Base-by-base conservation (phyloP, 495 filamentous ascomycete species). In the Trypethelium eluteriae region DNA sequence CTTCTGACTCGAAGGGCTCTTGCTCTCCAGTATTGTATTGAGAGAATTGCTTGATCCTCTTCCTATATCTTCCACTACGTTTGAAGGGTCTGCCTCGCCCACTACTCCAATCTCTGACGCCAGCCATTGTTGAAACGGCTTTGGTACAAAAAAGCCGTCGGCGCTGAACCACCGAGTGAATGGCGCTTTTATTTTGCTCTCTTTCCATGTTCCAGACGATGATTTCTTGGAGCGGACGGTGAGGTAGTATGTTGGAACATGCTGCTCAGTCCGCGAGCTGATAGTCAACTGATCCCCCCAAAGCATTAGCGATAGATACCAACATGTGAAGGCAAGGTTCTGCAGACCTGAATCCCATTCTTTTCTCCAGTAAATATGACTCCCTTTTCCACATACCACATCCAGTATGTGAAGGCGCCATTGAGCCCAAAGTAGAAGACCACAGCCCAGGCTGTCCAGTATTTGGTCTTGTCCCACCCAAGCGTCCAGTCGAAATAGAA, bases 401-500 rank as follows among this genome's bases (percentile, higher is more conserved):
- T 87, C 94, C 94, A 98, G 68, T 84, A 84, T 39, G 91, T 93
- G 63, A 98, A 81, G 9, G 82, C 76, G 16, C 82, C 82, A 77
- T 98, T 98, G 41, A 98, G 79, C 2, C 86, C 61, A 62, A 93
- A 88, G 80, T 98, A 98, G 5, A 86, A 69, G 12, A 81, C 80
- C 3, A 98, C 95, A 0, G 92, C 91, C 46, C 81, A 81, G 10
- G 89, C 80, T 36, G 93, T 96, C 70, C 83, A 83, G 63, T 79
- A 80, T 71, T 90, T 93, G 18, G 91, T 93, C 44, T 77, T 76
- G 59, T 96, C 92, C 83, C 93, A 98, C 66, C 92, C 92, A 39
- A 93, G 79, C 70, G 87, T 89, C 78, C 91, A 96, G 82, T 98
- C 94, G 73, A 89, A 92, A 71, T 86, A 87, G 83, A 98, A 97